These are phyloP conservation scores for Protostelium mycophagum DNA, from an alignment of 78 protist genomes.

Conservation along the genomic window DNA sequence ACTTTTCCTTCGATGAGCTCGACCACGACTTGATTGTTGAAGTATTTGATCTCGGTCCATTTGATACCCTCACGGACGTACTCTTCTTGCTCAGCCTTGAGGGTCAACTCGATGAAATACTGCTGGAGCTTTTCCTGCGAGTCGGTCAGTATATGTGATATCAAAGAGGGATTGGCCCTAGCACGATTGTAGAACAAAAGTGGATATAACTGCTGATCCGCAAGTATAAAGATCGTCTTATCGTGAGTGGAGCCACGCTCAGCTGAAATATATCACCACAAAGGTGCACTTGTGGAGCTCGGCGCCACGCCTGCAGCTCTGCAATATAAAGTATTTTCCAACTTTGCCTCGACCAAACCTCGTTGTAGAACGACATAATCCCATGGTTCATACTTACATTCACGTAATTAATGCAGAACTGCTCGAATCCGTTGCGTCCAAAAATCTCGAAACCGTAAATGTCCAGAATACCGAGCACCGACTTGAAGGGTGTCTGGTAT, in stretches of 20 bases:
- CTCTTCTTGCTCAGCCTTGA: constrained; percentile 85
- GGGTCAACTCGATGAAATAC: constrained; percentile 81
- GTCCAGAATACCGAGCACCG: constrained; percentile 78
- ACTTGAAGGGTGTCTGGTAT: constrained; percentile 37
- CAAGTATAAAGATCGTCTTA: too few relatives aligned
- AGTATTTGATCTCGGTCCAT: constrained; percentile 85
- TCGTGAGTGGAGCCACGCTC: too few relatives aligned
- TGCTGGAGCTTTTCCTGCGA: constrained; percentile 36
- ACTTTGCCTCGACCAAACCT: too few relatives aligned
- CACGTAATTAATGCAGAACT: constrained; percentile 91
- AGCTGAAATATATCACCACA: too few relatives aligned
- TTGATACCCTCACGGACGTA: constrained; percentile 85
- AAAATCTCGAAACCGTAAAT: constrained; percentile 91
- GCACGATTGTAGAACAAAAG: not conserved
- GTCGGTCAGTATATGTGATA: not conserved
- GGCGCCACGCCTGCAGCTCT: not conserved
- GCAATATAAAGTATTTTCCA: too few relatives aligned
- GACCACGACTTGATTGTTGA: constrained; percentile 86
- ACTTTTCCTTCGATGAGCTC: constrained; percentile 87
- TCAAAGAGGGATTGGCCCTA: too few relatives aligned
- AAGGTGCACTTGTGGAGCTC: too few relatives aligned
- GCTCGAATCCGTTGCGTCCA: constrained; percentile 84
- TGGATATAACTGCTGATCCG: too few relatives aligned
- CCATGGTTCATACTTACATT: constrained; percentile 61
- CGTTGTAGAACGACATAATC: constrained; percentile 54